Evolutionary conservation across 1,139 yeast genomes (phyloP).

Genomic region (Kodamaea derodonti): DNA sequence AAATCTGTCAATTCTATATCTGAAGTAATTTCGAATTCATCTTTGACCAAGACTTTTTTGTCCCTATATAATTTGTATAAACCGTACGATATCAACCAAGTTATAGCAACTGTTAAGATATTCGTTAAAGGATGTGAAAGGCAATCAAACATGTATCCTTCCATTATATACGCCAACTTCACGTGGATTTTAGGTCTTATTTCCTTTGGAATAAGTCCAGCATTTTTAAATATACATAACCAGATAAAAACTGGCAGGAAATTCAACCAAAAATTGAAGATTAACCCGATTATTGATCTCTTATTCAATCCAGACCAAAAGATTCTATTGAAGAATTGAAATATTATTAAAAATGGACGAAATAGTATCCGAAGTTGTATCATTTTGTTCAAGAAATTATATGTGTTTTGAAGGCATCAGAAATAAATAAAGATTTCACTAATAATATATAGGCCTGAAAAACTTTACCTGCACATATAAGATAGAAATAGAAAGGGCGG

Average conservation of each 20-base stretch:
- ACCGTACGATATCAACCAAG: background rate
- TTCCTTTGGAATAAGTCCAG: conserved; percentile 53
- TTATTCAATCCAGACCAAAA: conserved; percentile 35
- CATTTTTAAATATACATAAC: conserved; percentile 58
- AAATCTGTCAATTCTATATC: background rate
- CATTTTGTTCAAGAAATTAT: background rate
- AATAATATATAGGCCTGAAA: too few species aligned
- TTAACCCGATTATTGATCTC: conserved; percentile 31
- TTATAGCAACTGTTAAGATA: background rate
- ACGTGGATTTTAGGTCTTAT: conserved; percentile 57
- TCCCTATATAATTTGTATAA: background rate
- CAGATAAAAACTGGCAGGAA: conserved; percentile 55
- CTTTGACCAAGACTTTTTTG: too few species aligned
- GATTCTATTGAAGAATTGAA: conserved; percentile 18
- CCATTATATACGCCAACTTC: conserved; percentile 39
- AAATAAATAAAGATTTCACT: too few species aligned
- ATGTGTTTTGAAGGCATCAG: too few species aligned
- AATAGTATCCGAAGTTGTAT: conserved; percentile 4
- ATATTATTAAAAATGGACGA: conserved; percentile 17
- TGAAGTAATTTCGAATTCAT: background rate
- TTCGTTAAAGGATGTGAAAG: conserved; percentile 1
- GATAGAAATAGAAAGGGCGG: too few species aligned
- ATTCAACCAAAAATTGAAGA: conserved; percentile 44
- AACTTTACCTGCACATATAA: too few species aligned
- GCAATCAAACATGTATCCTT: conserved; percentile 28